A percentile compares a stretch with the other conserved stretches of the same genome.
These are phyloP conservation scores for Turritis glabra DNA, from an alignment of 345 rosid species.

Conservation along the genomic window DNA sequence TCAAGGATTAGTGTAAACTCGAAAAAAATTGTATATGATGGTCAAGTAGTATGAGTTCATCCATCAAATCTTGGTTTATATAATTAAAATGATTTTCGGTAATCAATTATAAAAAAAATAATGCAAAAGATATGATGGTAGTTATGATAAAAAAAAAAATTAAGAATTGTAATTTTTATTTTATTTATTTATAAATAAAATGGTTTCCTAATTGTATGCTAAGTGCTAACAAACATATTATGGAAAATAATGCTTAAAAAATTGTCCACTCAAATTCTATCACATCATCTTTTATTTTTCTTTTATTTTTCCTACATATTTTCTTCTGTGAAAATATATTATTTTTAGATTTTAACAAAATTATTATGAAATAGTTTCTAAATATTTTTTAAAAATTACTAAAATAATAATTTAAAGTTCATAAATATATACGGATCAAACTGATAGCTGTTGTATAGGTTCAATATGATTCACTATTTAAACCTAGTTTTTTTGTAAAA, in stretches of 20 bases:
- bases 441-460: not conserved
- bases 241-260: not conserved
- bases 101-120: not conserved
- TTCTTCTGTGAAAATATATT: too few species aligned
- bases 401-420: not conserved
- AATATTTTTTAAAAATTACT: too few species aligned
- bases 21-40: too few species aligned
- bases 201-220: not conserved
- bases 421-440: too few species aligned
- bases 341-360: not conserved
- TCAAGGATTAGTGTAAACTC: not conserved
- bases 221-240: not conserved
- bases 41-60: not conserved
- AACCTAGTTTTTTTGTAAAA: not conserved
- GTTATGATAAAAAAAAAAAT: not conserved
- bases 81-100: not conserved
- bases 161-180: not conserved
- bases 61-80: not conserved
- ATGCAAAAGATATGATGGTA: not conserved
- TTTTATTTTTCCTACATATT: too few species aligned
- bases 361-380: not conserved
- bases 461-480: too few species aligned
- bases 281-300: not conserved
- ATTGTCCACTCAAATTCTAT: constrained; percentile 14
- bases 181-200: not conserved